Percentiles rank a stretch among this genome's conserved stretches.
phyloP scores from a whole-genome alignment of 345 rosid genomes.

The Noccaea caerulescens region DNA sequence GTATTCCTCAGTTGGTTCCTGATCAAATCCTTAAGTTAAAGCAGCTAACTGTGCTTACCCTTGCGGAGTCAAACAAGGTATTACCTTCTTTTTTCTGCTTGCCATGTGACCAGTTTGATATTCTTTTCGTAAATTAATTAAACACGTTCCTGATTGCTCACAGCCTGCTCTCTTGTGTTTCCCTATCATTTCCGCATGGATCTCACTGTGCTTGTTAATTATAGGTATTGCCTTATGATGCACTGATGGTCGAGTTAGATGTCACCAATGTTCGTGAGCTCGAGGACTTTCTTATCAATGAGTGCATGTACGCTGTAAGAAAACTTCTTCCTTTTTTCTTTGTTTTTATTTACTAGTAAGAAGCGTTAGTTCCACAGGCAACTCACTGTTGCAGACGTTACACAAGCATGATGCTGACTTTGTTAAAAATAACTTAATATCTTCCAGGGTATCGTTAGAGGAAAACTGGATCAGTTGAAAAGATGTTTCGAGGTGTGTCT shows the following conservation, averaged over 20 bases:
- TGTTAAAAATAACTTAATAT: not conserved
- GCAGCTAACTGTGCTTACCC: constrained; percentile 93
- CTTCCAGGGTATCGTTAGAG: constrained; percentile 87
- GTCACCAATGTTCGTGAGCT: constrained; percentile 93
- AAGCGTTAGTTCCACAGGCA: constrained; percentile 5
- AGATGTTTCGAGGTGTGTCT: constrained; percentile 89
- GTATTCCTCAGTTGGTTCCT: constrained; percentile 66
- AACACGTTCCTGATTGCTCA: not conserved
- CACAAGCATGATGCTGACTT: constrained; percentile 14
- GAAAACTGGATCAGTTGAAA: constrained; percentile 91
- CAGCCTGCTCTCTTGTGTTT: constrained; percentile 1
- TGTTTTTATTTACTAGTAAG: not conserved
- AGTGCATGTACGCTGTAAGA: constrained; percentile 85
- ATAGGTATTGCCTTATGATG: constrained; percentile 85
- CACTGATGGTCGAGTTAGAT: constrained; percentile 87
- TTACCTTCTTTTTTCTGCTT: not conserved
- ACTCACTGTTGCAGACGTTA: not conserved
- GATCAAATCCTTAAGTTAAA: constrained; percentile 88
- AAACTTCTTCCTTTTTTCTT: not conserved
- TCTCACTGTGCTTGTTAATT: constrained; percentile 23
- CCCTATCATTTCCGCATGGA: constrained; percentile 15
- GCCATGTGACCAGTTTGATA: not conserved
- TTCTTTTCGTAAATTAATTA: not conserved
- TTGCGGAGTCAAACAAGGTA: constrained; percentile 92
- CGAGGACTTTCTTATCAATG: constrained; percentile 97